Base-by-base conservation (phyloP, 192 early-diverging fungal genomes). In the Linderina pennispora region DNA sequence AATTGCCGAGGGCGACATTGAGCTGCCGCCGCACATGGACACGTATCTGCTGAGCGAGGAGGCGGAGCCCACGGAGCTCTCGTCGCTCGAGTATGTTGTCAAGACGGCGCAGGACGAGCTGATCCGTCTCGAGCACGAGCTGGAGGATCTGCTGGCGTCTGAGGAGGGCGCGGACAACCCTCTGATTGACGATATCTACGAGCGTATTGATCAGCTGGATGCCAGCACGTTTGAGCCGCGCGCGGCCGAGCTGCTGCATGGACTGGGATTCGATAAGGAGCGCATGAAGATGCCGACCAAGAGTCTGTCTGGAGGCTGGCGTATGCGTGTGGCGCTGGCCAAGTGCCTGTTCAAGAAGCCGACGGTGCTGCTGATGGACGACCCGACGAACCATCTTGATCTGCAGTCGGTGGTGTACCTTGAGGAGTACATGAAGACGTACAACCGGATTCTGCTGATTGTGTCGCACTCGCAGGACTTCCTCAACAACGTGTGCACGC, bases 281-380 rank as follows among this genome's bases (percentile, higher is more conserved):
- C 85, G 85, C 43, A 97, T 97, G 94, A 74, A 81, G 55, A 86
- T 89, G 75, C 79, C 77, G 55, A 99, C 97, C 40, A 93, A 89
- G 79, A 90, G 94, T 57, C 82, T 99, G 65, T 97, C 94, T 62
- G 97, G 97, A 83, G 97, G 97, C 64, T 99, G 97, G 97, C 82
- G 97, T 50, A 99, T 99, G 97, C 79, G 97, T 59, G 97, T 99
- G 37, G 88, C 94, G 4, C 83, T 99, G 22, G 93, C 97, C 32
- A 80, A 88, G 55, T 94, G 94, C 46, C 78, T 99, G 65, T 99
- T 99, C 76, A 85, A 88, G 54, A 83, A 89, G 23, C 89, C 93
- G 7, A 91, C 91, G 47, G 83, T 97, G 25, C 73, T 97, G 33
- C 78, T 97, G 23, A 69, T 97, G 34, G 93, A 97, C 66, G 91